phyloP scores from a whole-genome alignment of 2,329 filamentous ascomycete genomes.

The Xylaria polymorpha region DNA sequence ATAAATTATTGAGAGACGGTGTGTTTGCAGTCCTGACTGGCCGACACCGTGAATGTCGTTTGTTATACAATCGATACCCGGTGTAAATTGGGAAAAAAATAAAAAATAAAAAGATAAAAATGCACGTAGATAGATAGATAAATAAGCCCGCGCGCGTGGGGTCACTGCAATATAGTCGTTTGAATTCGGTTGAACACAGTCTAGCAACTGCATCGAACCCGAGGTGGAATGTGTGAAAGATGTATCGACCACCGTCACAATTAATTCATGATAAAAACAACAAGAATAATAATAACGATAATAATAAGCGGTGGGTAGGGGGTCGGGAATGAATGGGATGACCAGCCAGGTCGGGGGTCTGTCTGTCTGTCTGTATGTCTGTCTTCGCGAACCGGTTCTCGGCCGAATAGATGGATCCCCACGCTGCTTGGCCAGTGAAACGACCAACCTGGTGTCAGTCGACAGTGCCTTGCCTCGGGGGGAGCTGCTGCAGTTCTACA shows the following conservation, averaged over 20 bases:
- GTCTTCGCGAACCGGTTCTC: slow-evolving; percentile 27
- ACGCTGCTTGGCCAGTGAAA: slow-evolving; percentile 13
- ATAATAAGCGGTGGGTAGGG: slow-evolving; percentile 24
- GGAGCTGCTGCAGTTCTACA: slow-evolving; percentile 16
- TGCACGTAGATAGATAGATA: not conserved
- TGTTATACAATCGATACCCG: slow-evolving; percentile 6
- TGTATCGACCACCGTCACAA: slow-evolving; percentile 8
- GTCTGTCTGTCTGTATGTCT: no score
- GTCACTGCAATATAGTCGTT: not conserved
- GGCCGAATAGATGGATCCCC: slow-evolving; percentile 35
- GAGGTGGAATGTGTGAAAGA: not conserved
- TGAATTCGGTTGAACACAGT: slow-evolving; percentile 13
- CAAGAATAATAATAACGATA: not conserved
- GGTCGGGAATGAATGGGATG: slow-evolving; percentile 8
- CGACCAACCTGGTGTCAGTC: slow-evolving; percentile 6
- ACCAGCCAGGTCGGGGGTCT: slow-evolving; percentile 8
- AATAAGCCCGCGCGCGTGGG: not conserved
- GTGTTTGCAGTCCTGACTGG: slow-evolving; percentile 15
- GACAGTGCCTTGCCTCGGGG: not conserved
- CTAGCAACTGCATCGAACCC: slow-evolving; percentile 25
- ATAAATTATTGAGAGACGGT: slow-evolving; percentile 7
- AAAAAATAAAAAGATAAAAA: not conserved
- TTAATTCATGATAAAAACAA: slow-evolving; percentile 3
- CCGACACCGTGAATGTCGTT: not conserved
- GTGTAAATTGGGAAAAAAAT: not conserved